Percentiles rank a stretch among this genome's conserved stretches.
These are phyloP conservation scores for Cyclotella atomus DNA, from an alignment of 108 stramenopile genomes.

Conservation along the genomic window DNA sequence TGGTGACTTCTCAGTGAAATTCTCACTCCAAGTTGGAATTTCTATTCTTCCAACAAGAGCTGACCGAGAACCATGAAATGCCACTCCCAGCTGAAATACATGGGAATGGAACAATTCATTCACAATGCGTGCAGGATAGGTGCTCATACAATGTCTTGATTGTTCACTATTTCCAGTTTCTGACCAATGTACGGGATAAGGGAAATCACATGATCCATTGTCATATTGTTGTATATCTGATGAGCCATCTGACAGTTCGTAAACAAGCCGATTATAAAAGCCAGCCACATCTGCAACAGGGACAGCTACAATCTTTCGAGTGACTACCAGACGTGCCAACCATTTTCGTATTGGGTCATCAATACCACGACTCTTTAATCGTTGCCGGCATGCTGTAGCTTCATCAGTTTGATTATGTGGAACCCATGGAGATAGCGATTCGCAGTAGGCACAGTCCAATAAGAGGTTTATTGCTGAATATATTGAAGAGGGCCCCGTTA, in stretches of 20 bases:
- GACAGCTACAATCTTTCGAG: conserved; percentile 81
- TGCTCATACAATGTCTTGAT: conserved; percentile 97
- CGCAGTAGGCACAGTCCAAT: conserved; percentile 38
- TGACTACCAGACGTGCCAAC: conserved; percentile 84
- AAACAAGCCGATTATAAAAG: conserved; percentile 44
- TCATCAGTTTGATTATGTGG: background rate
- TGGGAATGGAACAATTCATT: conserved; percentile 94
- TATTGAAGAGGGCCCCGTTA: conserved; percentile 16
- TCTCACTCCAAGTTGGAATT: conserved; percentile 76
- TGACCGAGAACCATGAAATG: conserved; percentile 93
- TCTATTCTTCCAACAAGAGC: conserved; percentile 73
- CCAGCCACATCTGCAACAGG: conserved; percentile 89
- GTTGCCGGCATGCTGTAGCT: conserved; percentile 57
- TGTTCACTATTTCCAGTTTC: conserved; percentile 47
- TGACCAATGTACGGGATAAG: conserved; percentile 55
- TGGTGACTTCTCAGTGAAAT: too few relatives aligned
- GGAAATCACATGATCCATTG: conserved; percentile 69
- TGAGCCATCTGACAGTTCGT: background rate
- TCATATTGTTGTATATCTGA: conserved; percentile 16
- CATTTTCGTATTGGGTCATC: conserved; percentile 67
- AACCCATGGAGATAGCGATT: conserved; percentile 31
- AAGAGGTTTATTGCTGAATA: conserved; percentile 14
- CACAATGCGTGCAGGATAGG: conserved; percentile 87
- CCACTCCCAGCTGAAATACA: conserved; percentile 92
- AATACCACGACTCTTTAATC: conserved; percentile 55